Conservation (phyloP, 1,284 basidiomycete species). For the Tilletia setariae region DNA sequence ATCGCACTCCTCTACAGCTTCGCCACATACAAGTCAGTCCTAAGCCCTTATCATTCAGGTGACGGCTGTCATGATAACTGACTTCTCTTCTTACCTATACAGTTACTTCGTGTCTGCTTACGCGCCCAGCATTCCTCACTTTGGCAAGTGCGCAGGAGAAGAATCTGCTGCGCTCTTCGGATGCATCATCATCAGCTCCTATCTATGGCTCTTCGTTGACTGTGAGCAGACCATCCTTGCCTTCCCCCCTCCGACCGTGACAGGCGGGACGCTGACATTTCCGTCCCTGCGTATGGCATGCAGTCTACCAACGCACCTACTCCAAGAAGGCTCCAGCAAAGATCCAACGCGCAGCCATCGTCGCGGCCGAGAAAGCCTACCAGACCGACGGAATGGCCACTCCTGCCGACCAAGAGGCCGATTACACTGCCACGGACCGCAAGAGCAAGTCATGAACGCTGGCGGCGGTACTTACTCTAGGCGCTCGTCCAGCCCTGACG, state of each 20-base stretch:
- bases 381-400: neutral
- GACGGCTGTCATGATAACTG: neutral
- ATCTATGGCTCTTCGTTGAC: conserved; percentile 58
- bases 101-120: conserved; percentile 41
- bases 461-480: too few species aligned
- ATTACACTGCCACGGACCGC: neutral
- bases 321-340: neutral
- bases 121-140: conserved; percentile 62
- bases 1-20: neutral
- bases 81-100: conserved; percentile 21
- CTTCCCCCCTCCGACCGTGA: neutral
- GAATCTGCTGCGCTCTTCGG: conserved; percentile 85
- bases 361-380: conserved; percentile 1
- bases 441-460: neutral
- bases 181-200: conserved; percentile 79
- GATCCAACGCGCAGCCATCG: conserved; percentile 6
- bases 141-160: conserved; percentile 81
- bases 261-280: neutral
- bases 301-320: conserved; percentile 5
- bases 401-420: conserved; percentile 7
- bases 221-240: conserved; percentile 16
- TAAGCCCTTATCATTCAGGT: neutral
- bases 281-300: neutral
- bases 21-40: conserved; percentile 20
- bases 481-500: too few species aligned